A percentile compares a stretch with the other conserved stretches of the same genome.
These are phyloP conservation scores for Colletotrichum spinosum DNA, from an alignment of 2,329 filamentous ascomycete genomes.

Conservation along the genomic window DNA sequence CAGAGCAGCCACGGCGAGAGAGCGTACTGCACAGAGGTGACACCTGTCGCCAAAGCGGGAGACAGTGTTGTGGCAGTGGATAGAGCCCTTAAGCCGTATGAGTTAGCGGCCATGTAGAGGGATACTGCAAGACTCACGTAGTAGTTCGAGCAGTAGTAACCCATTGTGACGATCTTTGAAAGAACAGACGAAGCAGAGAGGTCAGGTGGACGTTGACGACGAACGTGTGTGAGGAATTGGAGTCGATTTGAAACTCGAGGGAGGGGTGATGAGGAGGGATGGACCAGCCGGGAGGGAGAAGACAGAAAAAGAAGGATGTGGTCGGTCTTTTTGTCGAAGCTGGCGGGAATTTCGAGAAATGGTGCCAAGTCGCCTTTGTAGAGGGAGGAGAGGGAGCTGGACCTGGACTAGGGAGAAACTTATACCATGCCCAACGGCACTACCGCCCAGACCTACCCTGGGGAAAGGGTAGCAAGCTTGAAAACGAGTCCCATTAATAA, in stretches of 20 bases:
- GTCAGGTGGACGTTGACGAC: conserved; percentile 4
- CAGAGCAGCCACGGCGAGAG: background rate
- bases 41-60: conserved; percentile 45
- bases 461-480: conserved; percentile 7
- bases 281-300: conserved; percentile 22
- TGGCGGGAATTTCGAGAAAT: conserved; percentile 31
- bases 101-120: background rate
- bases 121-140: conserved; percentile 41
- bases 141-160: conserved; percentile 49
- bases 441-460: conserved; percentile 27
- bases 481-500: conserved; percentile 25
- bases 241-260: conserved; percentile 10
- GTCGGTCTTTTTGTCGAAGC: conserved; percentile 7
- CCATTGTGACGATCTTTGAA: conserved; percentile 38
- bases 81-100: conserved; percentile 42
- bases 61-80: conserved; percentile 47
- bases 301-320: background rate
- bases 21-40: conserved; percentile 44
- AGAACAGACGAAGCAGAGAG: conserved; percentile 2
- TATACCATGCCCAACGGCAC: conserved; percentile 34
- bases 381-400: background rate
- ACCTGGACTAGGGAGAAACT: conserved; percentile 24
- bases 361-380: conserved; percentile 19
- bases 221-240: background rate
- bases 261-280: conserved; percentile 29